These are phyloP conservation scores for Viola odorata DNA, from an alignment of 345 rosid genomes.

Conservation along the genomic window DNA sequence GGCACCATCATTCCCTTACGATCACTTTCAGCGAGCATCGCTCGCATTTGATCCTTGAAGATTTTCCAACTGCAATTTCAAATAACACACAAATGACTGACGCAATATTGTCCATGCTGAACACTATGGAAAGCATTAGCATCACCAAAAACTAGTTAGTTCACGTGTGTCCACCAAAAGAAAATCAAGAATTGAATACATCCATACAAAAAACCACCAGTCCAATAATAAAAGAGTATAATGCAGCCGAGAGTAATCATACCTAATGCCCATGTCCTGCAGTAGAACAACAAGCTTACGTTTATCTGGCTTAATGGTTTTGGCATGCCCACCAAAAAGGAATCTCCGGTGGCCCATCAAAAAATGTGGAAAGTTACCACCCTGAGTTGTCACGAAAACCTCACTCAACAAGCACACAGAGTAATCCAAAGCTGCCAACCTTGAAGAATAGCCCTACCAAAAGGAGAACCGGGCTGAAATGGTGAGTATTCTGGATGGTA, in stretches of 20 bases:
- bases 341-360: conserved; percentile 94
- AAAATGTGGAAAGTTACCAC: conserved; percentile 95
- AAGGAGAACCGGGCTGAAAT: not conserved
- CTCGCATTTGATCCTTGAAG: conserved; percentile 59
- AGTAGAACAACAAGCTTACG: conserved; percentile 70
- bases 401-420: conserved; percentile 81
- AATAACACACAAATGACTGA: not conserved
- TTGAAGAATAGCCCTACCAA: conserved; percentile 72
- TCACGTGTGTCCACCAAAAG: no score
- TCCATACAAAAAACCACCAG: no score
- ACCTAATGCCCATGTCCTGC: conserved; percentile 76
- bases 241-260: conserved; percentile 12
- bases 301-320: conserved; percentile 82
- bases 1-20: conserved; percentile 83
- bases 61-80: conserved; percentile 64
- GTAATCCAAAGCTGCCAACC: conserved; percentile 96
- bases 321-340: conserved; percentile 78
- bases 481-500: no score
- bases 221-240: not conserved
- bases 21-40: conserved; percentile 75
- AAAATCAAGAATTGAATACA: not conserved
- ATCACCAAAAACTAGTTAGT: no score
- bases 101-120: conserved; percentile 1
- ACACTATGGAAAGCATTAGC: no score
- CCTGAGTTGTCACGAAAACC: conserved; percentile 88